Base-by-base conservation (phyloP, 2,329 filamentous ascomycete genomes). In the Pestalotiopsis sp. region DNA sequence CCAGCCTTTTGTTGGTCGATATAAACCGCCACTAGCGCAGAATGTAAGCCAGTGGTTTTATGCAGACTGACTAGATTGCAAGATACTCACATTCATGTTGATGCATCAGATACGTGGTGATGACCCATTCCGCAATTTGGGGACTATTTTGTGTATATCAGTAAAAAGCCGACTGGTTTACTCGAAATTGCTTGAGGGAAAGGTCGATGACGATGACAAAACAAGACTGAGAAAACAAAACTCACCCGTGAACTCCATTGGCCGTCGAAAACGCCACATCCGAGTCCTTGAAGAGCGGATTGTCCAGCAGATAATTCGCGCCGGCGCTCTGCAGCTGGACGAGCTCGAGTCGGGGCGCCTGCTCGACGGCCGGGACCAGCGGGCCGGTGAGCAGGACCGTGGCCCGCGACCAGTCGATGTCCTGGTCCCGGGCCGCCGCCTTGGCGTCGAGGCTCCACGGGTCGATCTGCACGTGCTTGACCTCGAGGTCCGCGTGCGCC, bases 101-200 rank as follows among this genome's bases (percentile, higher is more conserved):
- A 64, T 83, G 81, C 0, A 84, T 80, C 2, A 89, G 77, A 72
- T 83, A 88, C 0, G 85, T 88, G 25, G 80, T 76, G 27, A 88
- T 83, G 6, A 89, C 81, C 87, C 87, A 89, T 75, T 89, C 87
- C 0, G 86, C 78, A 70, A 89, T 89, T 72, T 88, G 86, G 2
- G 86, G 86, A 1, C 86, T 87, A 61, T 23, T 2, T 6, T 2
- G 13, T n/a, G 45, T 39, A 13, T 64, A 23, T 59, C 4, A 67
- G 57, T 31, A 52, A 13, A 5, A 25, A 49, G 7, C n/a, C 11
- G 20, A 13, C 38, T 4, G 20, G 4, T 7, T 4, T 17, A 20
- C 2, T 5, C 2, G 17, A 11, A 17, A 5, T 5, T 49, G 4
- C 13, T 13, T 3, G 17, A 39, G 3, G 9, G 41, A 13, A 49